Evolutionary conservation across 495 filamentous ascomycete genomes (phyloP), one percentile per base, ranked within the genome.

Genomic region (Podospora bellae-mahoneyi): DNA sequence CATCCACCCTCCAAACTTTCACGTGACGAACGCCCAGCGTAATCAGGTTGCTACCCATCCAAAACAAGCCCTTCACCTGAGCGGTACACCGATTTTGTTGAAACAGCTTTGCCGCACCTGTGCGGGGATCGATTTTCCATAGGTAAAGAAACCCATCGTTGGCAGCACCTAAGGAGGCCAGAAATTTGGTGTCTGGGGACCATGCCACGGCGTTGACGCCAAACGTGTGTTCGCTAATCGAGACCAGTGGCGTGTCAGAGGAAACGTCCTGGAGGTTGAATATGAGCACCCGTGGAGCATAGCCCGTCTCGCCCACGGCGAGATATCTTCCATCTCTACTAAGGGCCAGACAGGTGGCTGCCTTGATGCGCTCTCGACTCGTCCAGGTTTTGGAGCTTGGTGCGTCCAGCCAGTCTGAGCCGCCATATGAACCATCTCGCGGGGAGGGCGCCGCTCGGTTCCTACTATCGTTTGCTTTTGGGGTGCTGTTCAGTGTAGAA

Each of bases 61-160:
- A 99, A 64, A 90, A 87, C 84, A 97, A 94, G 32, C 88, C 87
- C 54, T 88, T 90, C 71, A 97, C 82, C 58, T 86, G 87, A 19
- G 91, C 89, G 28, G 93, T 97, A 79, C 95, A 98, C 76, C 95
- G 94, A 75, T 97, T 97, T 73, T 92, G 94, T 39, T 93, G 92
- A 76, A 96, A 92, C 55, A 99, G 81, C 73, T 84, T 92, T 23
- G 92, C 91, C n/a, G 88, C 84, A 7, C 94, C 95, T n/a, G 86
- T 95, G 60, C 89, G 89, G 27, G 89, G 76, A 69, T 94, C 92
- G 68, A 98, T 87, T 55, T 86, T 85, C 93, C 95, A 99, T 56
- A 98, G 84, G 70, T 95, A 94, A 28, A 99, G 84, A 75, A 97
- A 98, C 9, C 95, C 95, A 77, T 99, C 95, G 78, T 97, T 95